Evolutionary conservation across 2,329 filamentous ascomycete species (phyloP), one percentile per base, ranked within the genome.

Genomic region (Aschersonia sp.): DNA sequence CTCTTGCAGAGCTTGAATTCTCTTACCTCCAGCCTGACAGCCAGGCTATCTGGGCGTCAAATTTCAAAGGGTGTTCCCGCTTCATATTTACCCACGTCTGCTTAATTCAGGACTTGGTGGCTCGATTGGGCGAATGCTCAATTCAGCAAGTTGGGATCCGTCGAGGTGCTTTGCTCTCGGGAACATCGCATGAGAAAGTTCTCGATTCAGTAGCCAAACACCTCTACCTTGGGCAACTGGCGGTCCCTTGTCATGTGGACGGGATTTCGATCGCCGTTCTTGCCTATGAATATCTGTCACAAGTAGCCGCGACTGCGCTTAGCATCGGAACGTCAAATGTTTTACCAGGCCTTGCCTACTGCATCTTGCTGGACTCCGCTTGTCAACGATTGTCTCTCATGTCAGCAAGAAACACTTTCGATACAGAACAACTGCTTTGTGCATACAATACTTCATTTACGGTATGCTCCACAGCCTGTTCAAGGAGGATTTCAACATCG

Each of bases 231-330:
- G 62, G 60, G 7, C 59, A 62, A 6, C 56, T 66, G 4, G 69
- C 65, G 1, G 51, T 69, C 1, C 54, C 67, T 8, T 62, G 59
- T 37, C 53, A 62, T 22, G 30, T 48, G 37, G 47, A 53, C 12
- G 51, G 56, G 4, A 49, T 58, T 9, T 64, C 59, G 32, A 66
- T 61, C 45, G 51, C 74, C 14, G 45, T 75, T 5, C 41, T 73
- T 1, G 29, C 32, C 32, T 12, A 37, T 10, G 47, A 46, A 12
- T n/a, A 10, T 35, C 11, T n/a, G 29, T 31, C 11, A 5, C 14
- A n/a, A 6, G 7, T 9, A 14, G 14, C 35, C 40, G 11, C 30
- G n/a, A 45, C 40, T 9, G 5, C 37, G 7, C 31, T 5, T 29
- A 30, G 31, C 12, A 7, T 14, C 44, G 7, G 22, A 22, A 12